phyloP scores from a whole-genome alignment of 2,329 filamentous ascomycete genomes.

The Talaromyces sp. region DNA sequence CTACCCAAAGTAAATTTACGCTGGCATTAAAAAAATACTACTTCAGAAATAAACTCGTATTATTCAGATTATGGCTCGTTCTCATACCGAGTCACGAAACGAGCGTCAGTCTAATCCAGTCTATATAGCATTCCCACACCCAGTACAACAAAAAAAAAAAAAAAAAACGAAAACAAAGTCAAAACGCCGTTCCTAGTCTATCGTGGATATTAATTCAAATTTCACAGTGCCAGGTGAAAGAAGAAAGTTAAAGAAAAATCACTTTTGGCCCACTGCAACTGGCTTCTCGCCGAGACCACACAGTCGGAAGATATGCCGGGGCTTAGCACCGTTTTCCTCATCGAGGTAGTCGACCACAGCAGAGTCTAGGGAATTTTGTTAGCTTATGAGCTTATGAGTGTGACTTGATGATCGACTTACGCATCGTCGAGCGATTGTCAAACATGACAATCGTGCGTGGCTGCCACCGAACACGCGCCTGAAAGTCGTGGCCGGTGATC shows the following conservation, averaged over 20 bases:
- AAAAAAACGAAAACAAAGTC: background rate
- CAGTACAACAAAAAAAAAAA: background rate
- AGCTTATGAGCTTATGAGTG: slow-evolving; percentile 8
- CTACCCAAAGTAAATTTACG: too few relatives aligned
- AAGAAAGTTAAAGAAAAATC: background rate
- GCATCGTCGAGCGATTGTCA: slow-evolving; percentile 43
- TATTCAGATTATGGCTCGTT: background rate
- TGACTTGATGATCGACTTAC: slow-evolving; percentile 27
- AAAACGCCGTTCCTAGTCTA: background rate
- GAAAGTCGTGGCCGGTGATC: slow-evolving; percentile 42
- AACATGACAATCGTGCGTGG: slow-evolving; percentile 48
- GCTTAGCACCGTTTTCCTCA: slow-evolving; percentile 41
- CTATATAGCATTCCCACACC: background rate
- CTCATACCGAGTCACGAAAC: background rate
- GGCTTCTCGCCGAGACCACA: slow-evolving; percentile 45
- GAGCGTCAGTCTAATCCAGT: background rate
- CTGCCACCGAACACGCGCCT: slow-evolving; percentile 43
- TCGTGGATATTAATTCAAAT: background rate
- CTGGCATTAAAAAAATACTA: background rate
- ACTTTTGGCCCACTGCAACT: slow-evolving; percentile 30
- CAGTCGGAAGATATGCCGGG: slow-evolving; percentile 47
- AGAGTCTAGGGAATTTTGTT: slow-evolving; percentile 32
- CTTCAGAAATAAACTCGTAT: background rate
- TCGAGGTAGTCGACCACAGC: slow-evolving; percentile 46
- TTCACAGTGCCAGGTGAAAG: background rate